Percentiles rank a stretch among this genome's conserved stretches.
Conservation (phyloP, 192 early-diverging fungal species). For the Borealophlyctis nickersoniae region DNA sequence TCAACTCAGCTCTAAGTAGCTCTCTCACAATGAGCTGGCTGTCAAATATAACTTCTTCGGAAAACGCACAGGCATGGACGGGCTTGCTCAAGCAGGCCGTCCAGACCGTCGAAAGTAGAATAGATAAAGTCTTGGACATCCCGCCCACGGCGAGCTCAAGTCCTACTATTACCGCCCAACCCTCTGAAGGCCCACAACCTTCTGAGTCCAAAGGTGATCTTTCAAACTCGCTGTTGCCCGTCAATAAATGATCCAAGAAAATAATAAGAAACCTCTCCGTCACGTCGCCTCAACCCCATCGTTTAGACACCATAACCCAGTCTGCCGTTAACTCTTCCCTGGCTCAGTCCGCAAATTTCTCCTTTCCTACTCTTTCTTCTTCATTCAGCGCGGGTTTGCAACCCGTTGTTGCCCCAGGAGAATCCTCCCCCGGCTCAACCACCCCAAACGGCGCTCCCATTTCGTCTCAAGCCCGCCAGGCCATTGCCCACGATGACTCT, state of each 20-base stretch:
- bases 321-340: no score
- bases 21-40: slow-evolving; percentile 28
- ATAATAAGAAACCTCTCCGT: no score
- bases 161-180: not conserved
- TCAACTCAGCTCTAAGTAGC: no score
- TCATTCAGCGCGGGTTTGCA: not conserved
- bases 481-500: not conserved
- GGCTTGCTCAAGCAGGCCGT: slow-evolving; percentile 71
- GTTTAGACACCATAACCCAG: no score
- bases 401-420: not conserved
- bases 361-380: not conserved
- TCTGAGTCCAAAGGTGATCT: no score
- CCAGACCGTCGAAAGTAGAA: slow-evolving; percentile 68
- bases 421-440: not conserved
- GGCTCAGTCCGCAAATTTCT: not conserved
- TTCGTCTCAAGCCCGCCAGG: not conserved
- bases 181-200: not conserved
- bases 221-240: no score
- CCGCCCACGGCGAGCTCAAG: slow-evolving; percentile 13
- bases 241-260: no score
- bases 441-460: not conserved
- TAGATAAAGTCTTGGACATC: slow-evolving; percentile 72
- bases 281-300: no score
- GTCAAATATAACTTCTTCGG: slow-evolving; percentile 15
- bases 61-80: slow-evolving; percentile 21